Conservation (phyloP, 1,284 basidiomycete species). For the Moniliophthora roreri region DNA sequence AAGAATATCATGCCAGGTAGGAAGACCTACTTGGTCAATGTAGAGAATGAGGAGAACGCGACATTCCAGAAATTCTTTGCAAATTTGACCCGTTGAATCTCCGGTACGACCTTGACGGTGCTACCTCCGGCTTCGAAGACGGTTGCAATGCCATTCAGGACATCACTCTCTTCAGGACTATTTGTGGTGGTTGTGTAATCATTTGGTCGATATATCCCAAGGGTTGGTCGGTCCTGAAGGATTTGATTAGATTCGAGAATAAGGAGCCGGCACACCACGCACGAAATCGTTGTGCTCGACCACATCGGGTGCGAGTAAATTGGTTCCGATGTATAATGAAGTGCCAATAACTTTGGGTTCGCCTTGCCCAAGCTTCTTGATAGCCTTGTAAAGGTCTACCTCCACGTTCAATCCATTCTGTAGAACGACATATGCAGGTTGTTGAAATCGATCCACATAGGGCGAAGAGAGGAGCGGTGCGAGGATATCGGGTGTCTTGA, state of each 20-base stretch:
- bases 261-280: background rate
- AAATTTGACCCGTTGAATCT: slow-evolving; percentile 44
- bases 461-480: slow-evolving; percentile 53
- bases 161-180: slow-evolving; percentile 27
- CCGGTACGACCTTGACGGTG: slow-evolving; percentile 33
- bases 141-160: slow-evolving; percentile 29
- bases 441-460: slow-evolving; percentile 45
- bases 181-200: slow-evolving; percentile 26
- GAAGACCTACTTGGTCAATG: slow-evolving; percentile 21
- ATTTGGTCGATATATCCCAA: slow-evolving; percentile 35
- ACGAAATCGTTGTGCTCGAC: slow-evolving; percentile 15
- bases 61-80: slow-evolving; percentile 46
- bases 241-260: slow-evolving; percentile 4
- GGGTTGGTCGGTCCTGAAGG: slow-evolving; percentile 32
- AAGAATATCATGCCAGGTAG: background rate
- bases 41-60: slow-evolving; percentile 33
- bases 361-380: slow-evolving; percentile 41
- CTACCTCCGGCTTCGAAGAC: slow-evolving; percentile 34
- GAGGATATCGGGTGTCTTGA: slow-evolving; percentile 57
- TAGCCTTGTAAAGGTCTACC: slow-evolving; percentile 57
- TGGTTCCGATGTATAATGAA: slow-evolving; percentile 16
- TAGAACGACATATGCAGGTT: slow-evolving; percentile 66
- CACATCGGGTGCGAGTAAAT: slow-evolving; percentile 14
- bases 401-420: slow-evolving; percentile 83
- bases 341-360: slow-evolving; percentile 15